Percentiles rank a stretch among this genome's conserved stretches.
These are phyloP conservation scores for Chlorella vulgaris DNA, from an alignment of 139 green algal species.

Conservation along the genomic window DNA sequence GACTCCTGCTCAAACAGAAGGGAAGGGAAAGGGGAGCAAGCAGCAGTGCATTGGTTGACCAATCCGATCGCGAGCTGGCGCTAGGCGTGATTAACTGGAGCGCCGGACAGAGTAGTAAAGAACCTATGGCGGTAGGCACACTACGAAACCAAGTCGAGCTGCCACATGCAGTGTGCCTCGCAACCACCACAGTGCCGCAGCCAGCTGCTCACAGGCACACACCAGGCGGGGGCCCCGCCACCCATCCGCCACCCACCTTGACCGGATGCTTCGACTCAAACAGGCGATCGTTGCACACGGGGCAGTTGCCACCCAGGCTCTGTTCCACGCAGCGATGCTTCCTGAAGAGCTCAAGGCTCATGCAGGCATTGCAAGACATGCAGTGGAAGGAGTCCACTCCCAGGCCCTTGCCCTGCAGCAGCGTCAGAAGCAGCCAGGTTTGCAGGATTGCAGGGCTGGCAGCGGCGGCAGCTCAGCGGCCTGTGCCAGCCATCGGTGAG, in stretches of 20 bases:
- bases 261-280: slow-evolving; percentile 88
- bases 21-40: neutral
- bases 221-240: neutral
- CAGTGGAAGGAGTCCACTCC: slow-evolving; percentile 97
- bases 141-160: too few relatives aligned
- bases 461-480: too few relatives aligned
- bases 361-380: slow-evolving; percentile 99
- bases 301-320: slow-evolving; percentile 86
- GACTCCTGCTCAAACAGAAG: slow-evolving; percentile 69
- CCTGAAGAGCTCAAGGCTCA: slow-evolving; percentile 86
- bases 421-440: neutral
- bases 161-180: too few relatives aligned
- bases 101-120: too few relatives aligned
- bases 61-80: neutral
- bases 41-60: neutral
- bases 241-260: slow-evolving; percentile 52
- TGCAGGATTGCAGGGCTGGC: too few relatives aligned
- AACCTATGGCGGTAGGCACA: too few relatives aligned
- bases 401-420: slow-evolving; percentile 66
- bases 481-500: too few relatives aligned
- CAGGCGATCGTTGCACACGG: slow-evolving; percentile 95
- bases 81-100: too few relatives aligned
- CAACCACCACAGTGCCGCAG: too few relatives aligned
- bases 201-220: neutral
- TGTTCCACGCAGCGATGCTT: slow-evolving; percentile 91